Evolutionary conservation across 176 grass and related monocot genomes (phyloP).

Genomic region (Saccharum spontaneum): DNA sequence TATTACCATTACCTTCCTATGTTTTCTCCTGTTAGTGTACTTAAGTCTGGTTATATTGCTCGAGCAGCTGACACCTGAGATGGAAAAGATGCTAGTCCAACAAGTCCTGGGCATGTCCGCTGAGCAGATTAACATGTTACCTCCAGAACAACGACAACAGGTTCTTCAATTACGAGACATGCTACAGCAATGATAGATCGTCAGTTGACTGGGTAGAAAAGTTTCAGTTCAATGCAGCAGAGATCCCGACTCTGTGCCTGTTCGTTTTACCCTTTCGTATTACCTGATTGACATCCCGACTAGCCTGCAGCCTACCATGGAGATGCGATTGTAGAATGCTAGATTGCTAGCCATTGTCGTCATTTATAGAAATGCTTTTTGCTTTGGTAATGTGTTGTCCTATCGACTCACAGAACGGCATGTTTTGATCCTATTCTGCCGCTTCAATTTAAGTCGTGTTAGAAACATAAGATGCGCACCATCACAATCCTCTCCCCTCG

Average conservation of each 20-base stretch:
- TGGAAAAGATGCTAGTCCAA: slow-evolving; percentile 90
- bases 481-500: too few relatives aligned
- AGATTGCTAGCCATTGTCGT: background rate
- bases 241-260: background rate
- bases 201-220: background rate
- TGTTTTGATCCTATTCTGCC: background rate
- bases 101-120: slow-evolving; percentile 85
- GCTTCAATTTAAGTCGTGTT: background rate
- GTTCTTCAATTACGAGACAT: slow-evolving; percentile 94
- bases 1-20: background rate
- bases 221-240: background rate
- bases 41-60: slow-evolving; percentile 31
- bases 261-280: background rate
- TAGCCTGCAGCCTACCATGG: background rate
- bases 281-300: slow-evolving; percentile 6
- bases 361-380: background rate
- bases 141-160: slow-evolving; percentile 91
- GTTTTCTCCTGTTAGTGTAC: background rate
- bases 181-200: slow-evolving; percentile 45
- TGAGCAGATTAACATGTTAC: slow-evolving; percentile 87
- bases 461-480: too few relatives aligned
- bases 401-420: background rate
- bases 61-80: slow-evolving; percentile 77
- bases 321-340: slow-evolving; percentile 24
- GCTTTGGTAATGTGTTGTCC: background rate